Percentiles rank a stretch among this genome's conserved stretches.
These are phyloP conservation scores for Phytophthora chlamydospora DNA, from an alignment of 352 stramenopile species.

Conservation along the genomic window DNA sequence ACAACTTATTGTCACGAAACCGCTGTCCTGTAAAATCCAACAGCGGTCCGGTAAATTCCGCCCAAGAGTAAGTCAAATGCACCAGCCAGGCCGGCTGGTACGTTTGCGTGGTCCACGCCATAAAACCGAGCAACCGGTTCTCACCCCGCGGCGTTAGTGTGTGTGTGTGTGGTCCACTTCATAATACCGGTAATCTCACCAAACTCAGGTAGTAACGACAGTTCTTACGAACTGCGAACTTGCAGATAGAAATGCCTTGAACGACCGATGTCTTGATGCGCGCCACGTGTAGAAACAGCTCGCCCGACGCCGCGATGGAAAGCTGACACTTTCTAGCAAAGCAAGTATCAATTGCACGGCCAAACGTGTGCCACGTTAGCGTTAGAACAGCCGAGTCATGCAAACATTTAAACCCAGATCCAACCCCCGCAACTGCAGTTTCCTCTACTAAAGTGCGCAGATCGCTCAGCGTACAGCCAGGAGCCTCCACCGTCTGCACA, in stretches of 20 bases:
- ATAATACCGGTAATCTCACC: no score
- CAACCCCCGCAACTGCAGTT: background rate
- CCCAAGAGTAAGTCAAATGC: no score
- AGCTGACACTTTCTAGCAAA: slow-evolving; percentile 11
- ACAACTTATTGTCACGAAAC: no score
- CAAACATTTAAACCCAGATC: slow-evolving; percentile 2
- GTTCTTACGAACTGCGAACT: no score
- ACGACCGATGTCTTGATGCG: slow-evolving; percentile 14
- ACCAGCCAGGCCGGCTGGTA: no score
- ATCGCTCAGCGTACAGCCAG: slow-evolving; percentile 4
- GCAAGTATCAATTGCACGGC: slow-evolving; percentile 3
- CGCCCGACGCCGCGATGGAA: background rate
- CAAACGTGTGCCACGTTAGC: slow-evolving; percentile 13
- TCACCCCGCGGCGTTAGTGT: no score
- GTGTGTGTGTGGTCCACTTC: no score
- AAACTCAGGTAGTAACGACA: no score
- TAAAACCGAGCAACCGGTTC: no score
- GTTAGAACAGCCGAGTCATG: slow-evolving; percentile 9
- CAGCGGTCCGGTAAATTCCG: no score
- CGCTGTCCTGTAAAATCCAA: no score
- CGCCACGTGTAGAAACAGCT: slow-evolving; percentile 3
- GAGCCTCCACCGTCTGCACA: slow-evolving; percentile 8
- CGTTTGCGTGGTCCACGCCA: no score
- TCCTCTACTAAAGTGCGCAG: slow-evolving; percentile 3
- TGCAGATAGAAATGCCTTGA: slow-evolving; percentile 15